Conservation (phyloP, 192 early-diverging fungal genomes). For the Mortierella antarctica region DNA sequence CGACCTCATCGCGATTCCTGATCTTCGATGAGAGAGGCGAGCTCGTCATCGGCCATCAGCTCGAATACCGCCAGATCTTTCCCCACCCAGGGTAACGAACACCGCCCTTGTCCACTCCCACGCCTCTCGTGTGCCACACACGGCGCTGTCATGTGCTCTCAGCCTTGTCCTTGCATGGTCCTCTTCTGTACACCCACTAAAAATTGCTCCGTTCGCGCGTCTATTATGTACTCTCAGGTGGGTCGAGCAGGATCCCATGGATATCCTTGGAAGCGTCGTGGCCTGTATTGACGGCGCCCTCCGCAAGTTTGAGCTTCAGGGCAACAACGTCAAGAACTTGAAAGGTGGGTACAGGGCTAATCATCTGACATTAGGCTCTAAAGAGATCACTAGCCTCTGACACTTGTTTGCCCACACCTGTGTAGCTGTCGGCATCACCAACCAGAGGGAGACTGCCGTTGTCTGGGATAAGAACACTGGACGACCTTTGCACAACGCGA, state of each 20-base stretch:
- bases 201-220: not conserved
- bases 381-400: not conserved
- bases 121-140: not conserved
- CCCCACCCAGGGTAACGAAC: conserved; percentile 74
- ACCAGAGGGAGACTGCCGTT: conserved; percentile 93
- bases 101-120: not conserved
- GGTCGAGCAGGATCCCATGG: conserved; percentile 89
- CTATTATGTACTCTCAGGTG: conserved; percentile 61
- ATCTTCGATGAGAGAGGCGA: conserved; percentile 84
- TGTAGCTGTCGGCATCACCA: conserved; percentile 88
- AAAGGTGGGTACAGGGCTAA: conserved; percentile 14
- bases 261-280: conserved; percentile 75
- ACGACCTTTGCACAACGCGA: conserved; percentile 82
- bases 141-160: conserved; percentile 4
- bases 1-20: conserved; percentile 90
- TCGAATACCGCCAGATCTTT: conserved; percentile 84
- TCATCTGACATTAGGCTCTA: no score
- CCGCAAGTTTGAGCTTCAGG: conserved; percentile 70
- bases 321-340: conserved; percentile 62
- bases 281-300: conserved; percentile 75
- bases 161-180: not conserved
- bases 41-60: conserved; percentile 79
- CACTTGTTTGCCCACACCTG: not conserved
- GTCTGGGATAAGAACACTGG: conserved; percentile 91
- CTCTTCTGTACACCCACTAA: not conserved